Conservation (phyloP, 345 rosid species). For the Camelina laxa region DNA sequence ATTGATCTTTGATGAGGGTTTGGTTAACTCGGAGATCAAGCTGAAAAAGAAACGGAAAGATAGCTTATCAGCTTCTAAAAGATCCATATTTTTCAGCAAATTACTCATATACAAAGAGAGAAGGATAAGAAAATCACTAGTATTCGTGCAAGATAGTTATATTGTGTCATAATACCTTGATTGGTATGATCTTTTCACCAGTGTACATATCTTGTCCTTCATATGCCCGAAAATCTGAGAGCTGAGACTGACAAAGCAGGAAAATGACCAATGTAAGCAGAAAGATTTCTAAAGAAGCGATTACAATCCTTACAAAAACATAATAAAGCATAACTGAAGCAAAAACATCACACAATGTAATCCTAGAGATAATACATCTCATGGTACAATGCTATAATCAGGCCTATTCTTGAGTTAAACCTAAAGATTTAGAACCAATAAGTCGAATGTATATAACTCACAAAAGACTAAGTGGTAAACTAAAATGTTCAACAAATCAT, state of each 20-base stretch:
- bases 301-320: slow-evolving; percentile 9
- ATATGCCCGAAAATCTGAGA: slow-evolving; percentile 79
- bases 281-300: not conserved
- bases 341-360: slow-evolving; percentile 27
- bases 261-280: slow-evolving; percentile 15
- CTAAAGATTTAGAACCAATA: slow-evolving; percentile 1
- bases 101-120: not conserved
- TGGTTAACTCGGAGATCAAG: slow-evolving; percentile 96
- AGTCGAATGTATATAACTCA: not conserved
- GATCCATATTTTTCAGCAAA: not conserved
- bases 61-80: slow-evolving; percentile 2
- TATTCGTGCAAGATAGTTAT: not conserved
- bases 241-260: slow-evolving; percentile 64
- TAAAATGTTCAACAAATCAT: not conserved
- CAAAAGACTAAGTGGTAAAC: not conserved
- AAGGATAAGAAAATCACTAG: not conserved
- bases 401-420: not conserved
- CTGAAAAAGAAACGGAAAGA: slow-evolving; percentile 53
- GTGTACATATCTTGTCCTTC: slow-evolving; percentile 94
- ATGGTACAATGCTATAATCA: not conserved
- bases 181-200: slow-evolving; percentile 92
- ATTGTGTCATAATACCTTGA: slow-evolving; percentile 62
- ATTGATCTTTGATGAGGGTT: slow-evolving; percentile 87
- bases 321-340: not conserved
- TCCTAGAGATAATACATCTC: slow-evolving; percentile 9